Evolutionary conservation across 129 eudicot genomes (phyloP).

Genomic region (Lactuca saligna): DNA sequence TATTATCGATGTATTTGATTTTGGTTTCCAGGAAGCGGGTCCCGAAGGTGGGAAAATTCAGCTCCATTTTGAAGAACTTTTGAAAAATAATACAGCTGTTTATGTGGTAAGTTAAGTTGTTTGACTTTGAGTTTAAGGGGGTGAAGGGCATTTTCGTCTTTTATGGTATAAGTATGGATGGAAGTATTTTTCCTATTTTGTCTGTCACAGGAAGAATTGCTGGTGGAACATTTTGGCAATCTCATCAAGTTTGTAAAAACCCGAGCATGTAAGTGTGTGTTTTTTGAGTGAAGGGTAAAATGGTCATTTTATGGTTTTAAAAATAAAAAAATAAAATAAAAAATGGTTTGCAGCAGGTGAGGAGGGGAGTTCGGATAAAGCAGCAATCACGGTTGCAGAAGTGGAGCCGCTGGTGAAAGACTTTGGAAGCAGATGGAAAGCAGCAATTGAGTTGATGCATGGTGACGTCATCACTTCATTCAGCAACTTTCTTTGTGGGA

Average conservation of each 20-base stretch:
- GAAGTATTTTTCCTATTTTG: too few relatives aligned
- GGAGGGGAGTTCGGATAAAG: slow-evolving; percentile 65
- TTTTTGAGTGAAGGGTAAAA: not conserved
- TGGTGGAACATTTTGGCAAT: slow-evolving; percentile 82
- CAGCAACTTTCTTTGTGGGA: slow-evolving; percentile 94
- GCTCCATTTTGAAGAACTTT: slow-evolving; percentile 78
- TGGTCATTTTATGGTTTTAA: not conserved
- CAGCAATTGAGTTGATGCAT: slow-evolving; percentile 95
- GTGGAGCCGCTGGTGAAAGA: slow-evolving; percentile 93
- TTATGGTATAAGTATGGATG: not conserved
- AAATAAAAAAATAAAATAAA: not conserved
- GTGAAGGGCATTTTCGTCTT: not conserved
- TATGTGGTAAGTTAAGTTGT: slow-evolving; percentile 73
- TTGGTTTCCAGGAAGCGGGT: slow-evolving; percentile 74
- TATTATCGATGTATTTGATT: not conserved
- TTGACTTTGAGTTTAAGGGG: not conserved
- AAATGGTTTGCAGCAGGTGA: slow-evolving; percentile 46
- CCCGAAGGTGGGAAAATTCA: slow-evolving; percentile 93
- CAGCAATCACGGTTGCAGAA: slow-evolving; percentile 61
- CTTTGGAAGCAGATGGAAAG: slow-evolving; percentile 92
- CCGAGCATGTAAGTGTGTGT: slow-evolving; percentile 67
- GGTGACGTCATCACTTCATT: slow-evolving; percentile 87
- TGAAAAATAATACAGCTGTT: slow-evolving; percentile 79
- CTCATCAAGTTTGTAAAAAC: slow-evolving; percentile 93
- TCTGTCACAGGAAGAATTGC: slow-evolving; percentile 75